Conservation (phyloP, 2,329 filamentous ascomycete species). For the Diaporthe amygdali region DNA sequence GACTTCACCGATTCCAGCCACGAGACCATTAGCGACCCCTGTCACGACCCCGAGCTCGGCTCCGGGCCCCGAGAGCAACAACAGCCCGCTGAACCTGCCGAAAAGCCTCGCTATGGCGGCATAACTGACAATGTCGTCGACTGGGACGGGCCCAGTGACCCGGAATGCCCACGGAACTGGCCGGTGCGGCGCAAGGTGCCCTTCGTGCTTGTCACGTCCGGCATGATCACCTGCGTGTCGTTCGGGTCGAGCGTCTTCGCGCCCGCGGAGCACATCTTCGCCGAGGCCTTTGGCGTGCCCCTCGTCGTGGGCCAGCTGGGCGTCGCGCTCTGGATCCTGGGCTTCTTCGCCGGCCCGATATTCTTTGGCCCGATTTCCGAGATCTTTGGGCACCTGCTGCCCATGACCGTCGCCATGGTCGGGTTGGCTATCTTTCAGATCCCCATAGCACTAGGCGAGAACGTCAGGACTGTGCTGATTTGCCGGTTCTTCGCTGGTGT, state of each 20-base stretch:
- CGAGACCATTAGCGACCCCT: neutral
- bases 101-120: neutral
- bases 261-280: slow-evolving; percentile 22
- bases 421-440: slow-evolving; percentile 29
- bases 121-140: slow-evolving; percentile 6
- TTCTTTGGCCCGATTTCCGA: slow-evolving; percentile 27
- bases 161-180: slow-evolving; percentile 28
- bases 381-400: slow-evolving; percentile 25
- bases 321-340: slow-evolving; percentile 26
- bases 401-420: slow-evolving; percentile 22
- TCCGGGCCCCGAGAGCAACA: neutral
- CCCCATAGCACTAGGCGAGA: slow-evolving; percentile 27
- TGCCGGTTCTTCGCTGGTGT: slow-evolving; percentile 30
- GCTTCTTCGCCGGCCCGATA: slow-evolving; percentile 25
- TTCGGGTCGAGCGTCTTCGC: slow-evolving; percentile 30
- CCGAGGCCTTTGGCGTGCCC: slow-evolving; percentile 25
- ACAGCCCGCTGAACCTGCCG: neutral
- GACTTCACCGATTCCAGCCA: neutral
- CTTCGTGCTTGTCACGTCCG: slow-evolving; percentile 25
- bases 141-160: slow-evolving; percentile 29
- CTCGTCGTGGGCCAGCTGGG: slow-evolving; percentile 26
- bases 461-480: slow-evolving; percentile 27
- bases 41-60: neutral
- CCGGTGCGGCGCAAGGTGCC: slow-evolving; percentile 20
- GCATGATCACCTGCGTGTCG: slow-evolving; percentile 25